These are phyloP conservation scores for Stylosanthes scabra DNA, from an alignment of 331 rosid species.

Conservation along the genomic window DNA sequence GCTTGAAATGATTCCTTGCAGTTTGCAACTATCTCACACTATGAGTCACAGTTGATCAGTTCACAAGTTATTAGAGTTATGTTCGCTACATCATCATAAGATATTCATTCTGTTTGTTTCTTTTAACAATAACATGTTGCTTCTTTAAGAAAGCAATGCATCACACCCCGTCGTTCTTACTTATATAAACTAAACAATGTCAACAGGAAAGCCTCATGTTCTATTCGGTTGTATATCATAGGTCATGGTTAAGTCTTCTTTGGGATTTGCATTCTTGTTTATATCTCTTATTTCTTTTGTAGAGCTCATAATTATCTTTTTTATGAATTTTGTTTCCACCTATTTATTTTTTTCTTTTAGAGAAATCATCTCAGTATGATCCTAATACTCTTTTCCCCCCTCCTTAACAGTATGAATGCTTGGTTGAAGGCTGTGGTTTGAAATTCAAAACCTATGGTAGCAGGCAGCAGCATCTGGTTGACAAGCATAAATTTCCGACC, in stretches of 20 bases:
- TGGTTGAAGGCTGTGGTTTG: conserved; percentile 85
- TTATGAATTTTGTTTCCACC: too few relatives aligned
- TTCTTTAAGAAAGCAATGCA: background rate
- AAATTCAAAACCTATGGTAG: conserved; percentile 82
- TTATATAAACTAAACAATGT: conserved; percentile 3
- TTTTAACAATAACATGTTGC: background rate
- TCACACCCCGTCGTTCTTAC: background rate
- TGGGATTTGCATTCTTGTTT: background rate
- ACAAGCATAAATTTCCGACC: conserved; percentile 84
- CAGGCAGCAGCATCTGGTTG: conserved; percentile 90
- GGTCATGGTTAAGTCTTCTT: background rate
- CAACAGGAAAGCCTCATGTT: background rate
- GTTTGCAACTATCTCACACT: background rate
- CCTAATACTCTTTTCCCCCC: background rate
- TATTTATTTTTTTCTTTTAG: conserved; percentile 2
- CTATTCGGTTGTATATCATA: too few relatives aligned
- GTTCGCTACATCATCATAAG: background rate
- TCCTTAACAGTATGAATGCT: conserved; percentile 87
- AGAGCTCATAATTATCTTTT: conserved; percentile 8
- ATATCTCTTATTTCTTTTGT: background rate
- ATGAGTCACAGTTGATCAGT: conserved; percentile 17
- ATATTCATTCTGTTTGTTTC: conserved; percentile 13
- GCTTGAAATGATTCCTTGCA: background rate
- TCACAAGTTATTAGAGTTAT: background rate
- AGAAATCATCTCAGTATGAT: background rate